phyloP scores from a whole-genome alignment of 148 eudicot genomes.

The Amaranthus palmeri region DNA sequence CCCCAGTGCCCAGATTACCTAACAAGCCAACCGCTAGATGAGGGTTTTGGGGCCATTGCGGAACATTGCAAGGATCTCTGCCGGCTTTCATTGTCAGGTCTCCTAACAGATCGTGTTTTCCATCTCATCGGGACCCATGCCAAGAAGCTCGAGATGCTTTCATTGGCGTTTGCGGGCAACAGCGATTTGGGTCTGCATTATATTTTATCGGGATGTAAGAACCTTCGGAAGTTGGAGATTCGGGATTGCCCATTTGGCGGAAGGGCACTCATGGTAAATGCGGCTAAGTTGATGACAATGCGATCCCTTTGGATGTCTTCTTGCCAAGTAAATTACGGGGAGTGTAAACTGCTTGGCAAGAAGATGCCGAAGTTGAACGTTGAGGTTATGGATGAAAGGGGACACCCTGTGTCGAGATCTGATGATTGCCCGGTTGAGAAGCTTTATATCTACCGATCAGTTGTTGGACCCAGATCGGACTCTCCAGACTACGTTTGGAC shows the following conservation, averaged over 20 bases:
- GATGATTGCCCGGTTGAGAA: constrained; percentile 62
- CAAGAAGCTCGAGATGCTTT: constrained; percentile 86
- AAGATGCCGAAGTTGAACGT: constrained; percentile 82
- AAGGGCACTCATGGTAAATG: constrained; percentile 66
- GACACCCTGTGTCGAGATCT: constrained; percentile 38
- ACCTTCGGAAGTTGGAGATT: constrained; percentile 71
- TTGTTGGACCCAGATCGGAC: constrained; percentile 71
- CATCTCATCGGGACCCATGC: constrained; percentile 73
- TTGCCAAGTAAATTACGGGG: constrained; percentile 74
- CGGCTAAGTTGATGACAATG: constrained; percentile 89
- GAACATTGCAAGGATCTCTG: constrained; percentile 63
- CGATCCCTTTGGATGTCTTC: constrained; percentile 99
- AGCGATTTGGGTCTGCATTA: constrained; percentile 74
- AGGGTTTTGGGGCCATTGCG: constrained; percentile 85
- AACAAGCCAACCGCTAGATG: constrained; percentile 70
- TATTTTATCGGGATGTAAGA: constrained; percentile 77
- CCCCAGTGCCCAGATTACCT: constrained; percentile 70
- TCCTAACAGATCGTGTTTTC: constrained; percentile 74
- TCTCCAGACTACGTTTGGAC: constrained; percentile 67
- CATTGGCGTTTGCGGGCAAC: constrained; percentile 84
- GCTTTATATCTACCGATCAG: constrained; percentile 71
- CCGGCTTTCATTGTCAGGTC: constrained; percentile 85
- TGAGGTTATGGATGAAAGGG: constrained; percentile 81
- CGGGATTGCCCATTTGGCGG: constrained; percentile 95
- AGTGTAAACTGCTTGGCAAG: constrained; percentile 70